phyloP scores from a whole-genome alignment of 2,329 filamentous ascomycete genomes.

The Diaporthe vaccinii region DNA sequence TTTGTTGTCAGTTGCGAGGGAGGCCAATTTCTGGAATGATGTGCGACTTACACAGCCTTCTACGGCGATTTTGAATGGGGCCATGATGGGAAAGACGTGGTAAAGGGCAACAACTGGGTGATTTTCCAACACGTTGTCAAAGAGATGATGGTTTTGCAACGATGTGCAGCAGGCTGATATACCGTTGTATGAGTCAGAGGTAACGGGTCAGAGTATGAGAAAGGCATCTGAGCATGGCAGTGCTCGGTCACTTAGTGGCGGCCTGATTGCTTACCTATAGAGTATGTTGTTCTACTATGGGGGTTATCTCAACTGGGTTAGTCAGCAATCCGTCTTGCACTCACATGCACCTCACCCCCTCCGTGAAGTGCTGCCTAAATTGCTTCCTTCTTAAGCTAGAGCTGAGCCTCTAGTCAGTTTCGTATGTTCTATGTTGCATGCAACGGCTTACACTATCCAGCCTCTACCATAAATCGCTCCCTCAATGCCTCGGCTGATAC shows the following conservation, averaged over 20 bases:
- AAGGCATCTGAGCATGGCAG: background rate
- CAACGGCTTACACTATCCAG: background rate
- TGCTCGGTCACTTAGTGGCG: background rate
- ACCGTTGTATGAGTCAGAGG: background rate
- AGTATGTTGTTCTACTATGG: background rate
- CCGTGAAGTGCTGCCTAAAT: background rate
- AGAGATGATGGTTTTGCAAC: background rate
- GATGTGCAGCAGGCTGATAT: background rate
- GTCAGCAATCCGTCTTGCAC: too few relatives aligned
- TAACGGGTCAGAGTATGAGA: background rate
- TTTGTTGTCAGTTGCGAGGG: constrained; percentile 21
- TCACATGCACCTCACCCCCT: too few relatives aligned
- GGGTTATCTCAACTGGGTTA: too few relatives aligned
- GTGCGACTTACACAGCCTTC: constrained; percentile 16
- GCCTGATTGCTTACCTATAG: background rate
- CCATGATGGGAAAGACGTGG: background rate
- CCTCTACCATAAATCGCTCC: background rate
- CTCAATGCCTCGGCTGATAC: background rate
- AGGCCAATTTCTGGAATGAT: background rate
- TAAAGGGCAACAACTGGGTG: background rate
- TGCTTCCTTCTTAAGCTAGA: background rate
- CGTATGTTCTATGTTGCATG: background rate
- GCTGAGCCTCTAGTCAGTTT: background rate
- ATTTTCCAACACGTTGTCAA: background rate
- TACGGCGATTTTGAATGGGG: background rate